A percentile compares a stretch with the other conserved stretches of the same genome.
phyloP scores from a whole-genome alignment of 495 filamentous ascomycete genomes.

The Tuber microsphaerosporum region DNA sequence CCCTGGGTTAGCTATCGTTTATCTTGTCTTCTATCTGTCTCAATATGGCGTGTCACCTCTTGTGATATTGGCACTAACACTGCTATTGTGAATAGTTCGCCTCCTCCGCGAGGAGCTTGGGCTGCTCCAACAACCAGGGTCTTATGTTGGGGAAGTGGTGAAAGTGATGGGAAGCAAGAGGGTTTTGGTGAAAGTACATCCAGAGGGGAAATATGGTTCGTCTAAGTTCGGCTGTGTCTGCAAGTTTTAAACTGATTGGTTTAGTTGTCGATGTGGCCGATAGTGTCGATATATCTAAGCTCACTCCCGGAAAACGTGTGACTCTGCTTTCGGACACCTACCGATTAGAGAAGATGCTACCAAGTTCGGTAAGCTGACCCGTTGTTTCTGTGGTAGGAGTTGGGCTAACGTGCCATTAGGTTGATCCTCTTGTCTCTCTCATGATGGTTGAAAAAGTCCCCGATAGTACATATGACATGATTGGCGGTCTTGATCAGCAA shows the following conservation, averaged over 20 bases:
- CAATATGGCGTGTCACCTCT: background rate
- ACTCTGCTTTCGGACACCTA: conserved; percentile 93
- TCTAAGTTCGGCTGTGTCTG: conserved; percentile 3
- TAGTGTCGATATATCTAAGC: conserved; percentile 85
- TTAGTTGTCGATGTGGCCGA: conserved; percentile 95
- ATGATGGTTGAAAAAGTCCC: conserved; percentile 99
- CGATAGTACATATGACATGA: conserved; percentile 99
- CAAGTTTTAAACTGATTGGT: conserved; percentile 7
- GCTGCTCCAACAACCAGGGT: conserved; percentile 91
- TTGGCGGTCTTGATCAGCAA: conserved; percentile 95
- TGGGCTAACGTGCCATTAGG: conserved; percentile 49
- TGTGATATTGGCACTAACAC: conserved; percentile 9
- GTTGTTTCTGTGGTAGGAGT: background rate
- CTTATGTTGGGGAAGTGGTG: conserved; percentile 97
- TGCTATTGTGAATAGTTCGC: conserved; percentile 52
- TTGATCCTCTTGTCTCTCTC: conserved; percentile 97
- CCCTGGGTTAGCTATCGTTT: background rate
- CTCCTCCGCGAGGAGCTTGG: conserved; percentile 93
- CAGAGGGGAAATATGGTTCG: conserved; percentile 98
- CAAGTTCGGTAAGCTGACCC: conserved; percentile 50
- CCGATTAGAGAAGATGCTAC: conserved; percentile 96
- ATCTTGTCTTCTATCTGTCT: background rate
- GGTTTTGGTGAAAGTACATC: conserved; percentile 97
- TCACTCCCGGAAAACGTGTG: conserved; percentile 95
- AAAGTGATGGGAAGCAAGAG: conserved; percentile 99